Base-by-base conservation (phyloP, 2,329 filamentous ascomycete species). In the Aspergillus quadrilineatus region DNA sequence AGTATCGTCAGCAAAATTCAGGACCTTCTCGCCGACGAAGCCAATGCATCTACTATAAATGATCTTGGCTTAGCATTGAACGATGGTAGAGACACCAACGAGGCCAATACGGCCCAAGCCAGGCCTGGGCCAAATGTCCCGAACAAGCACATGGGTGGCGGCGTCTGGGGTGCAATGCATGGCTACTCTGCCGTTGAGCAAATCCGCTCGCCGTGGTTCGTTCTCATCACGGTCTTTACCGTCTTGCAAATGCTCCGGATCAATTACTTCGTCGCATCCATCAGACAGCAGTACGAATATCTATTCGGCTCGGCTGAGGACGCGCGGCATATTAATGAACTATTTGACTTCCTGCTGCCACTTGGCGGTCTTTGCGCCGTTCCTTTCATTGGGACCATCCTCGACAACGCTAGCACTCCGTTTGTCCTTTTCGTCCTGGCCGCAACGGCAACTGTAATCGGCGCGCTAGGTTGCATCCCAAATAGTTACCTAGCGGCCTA, bases 211-310 rank as follows among this genome's bases (percentile, higher is more conserved):
- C 57, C 88, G 0, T 96, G 91, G 91, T 96, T 94, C 71, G 78
- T 91, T 15, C 80, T 96, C 37, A 89, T 96, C 65, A 89, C 89
- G 4, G 74, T 91, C 17, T 93, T 96, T 71, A 96, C 90, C 29
- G 80, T 89, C 32, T 75, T 89, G 39, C 87, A 89, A 71, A 89
- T 89, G 86, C 87, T 86, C 2, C 82, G 88, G 30, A 95, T 96
- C 81, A 96, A 96, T 76, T 96, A 92, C 77, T 95, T 96, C 70
- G 90, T 96, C 52, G 90, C 92, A 3, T 95, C 92, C 2, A 87
- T 96, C 60, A 83, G 89, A 1, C 81, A 87, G 1, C 92, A 97
- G 72, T 96, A 96, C 74, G 83, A 85, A 44, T 87, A 86, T 65
- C 82, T 97, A 7, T 83, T 96, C 14, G 79, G 79, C 45, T 85